Base-by-base conservation (phyloP, 352 stramenopile genomes). In the Halophytophthora polymorphica region DNA sequence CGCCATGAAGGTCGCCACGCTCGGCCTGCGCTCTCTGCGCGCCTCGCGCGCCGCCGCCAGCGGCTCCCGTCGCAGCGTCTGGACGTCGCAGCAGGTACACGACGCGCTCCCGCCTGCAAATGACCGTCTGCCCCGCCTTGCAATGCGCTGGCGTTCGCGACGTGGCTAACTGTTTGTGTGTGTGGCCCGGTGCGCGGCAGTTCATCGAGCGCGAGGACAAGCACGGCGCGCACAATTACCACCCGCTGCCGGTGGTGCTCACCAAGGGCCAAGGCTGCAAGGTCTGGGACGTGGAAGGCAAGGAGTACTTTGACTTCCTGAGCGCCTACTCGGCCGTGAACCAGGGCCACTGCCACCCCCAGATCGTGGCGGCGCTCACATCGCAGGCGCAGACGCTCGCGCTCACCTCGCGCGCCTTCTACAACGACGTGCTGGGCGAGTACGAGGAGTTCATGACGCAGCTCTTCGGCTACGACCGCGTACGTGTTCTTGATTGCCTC, bases 221-320 rank as follows among this genome's bases (percentile, higher is more conserved):
- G 55, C 92, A 90, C 54, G 96, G 96, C 2, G 97, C 96, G 18
- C 89, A 99, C 64, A 99, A 99, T 79, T 99, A 99, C 75, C 83
- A 98, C 66, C 97, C 97, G 37, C 71, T 99, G 29, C 97, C 97
- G 7, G 97, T 99, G 15, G 97, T 99, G 39, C 74, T 99, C 17
- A 74, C 68, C 11, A 82, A 89, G 44, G 95, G 87, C 52, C 69
- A 93, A 69, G 93, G 95, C 42, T 97, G 95, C 58, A 92, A 98
- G 57, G 91, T 99, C 40, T 99, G 88, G 85, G 96, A 98, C 71
- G 86, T 98, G 6, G 87, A 98, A 34, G 96, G 93, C 28, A 97
- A 97, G 47, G 78, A 98, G 77, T 99, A 99, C 73, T 98, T 90
- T 63, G 97, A 99, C 72, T 99, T 99, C 51, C 69, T 99, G 44